Percentiles rank a stretch among this genome's conserved stretches.
Conservation (phyloP, 1,284 basidiomycete species). For the Coniferiporia weirii region DNA sequence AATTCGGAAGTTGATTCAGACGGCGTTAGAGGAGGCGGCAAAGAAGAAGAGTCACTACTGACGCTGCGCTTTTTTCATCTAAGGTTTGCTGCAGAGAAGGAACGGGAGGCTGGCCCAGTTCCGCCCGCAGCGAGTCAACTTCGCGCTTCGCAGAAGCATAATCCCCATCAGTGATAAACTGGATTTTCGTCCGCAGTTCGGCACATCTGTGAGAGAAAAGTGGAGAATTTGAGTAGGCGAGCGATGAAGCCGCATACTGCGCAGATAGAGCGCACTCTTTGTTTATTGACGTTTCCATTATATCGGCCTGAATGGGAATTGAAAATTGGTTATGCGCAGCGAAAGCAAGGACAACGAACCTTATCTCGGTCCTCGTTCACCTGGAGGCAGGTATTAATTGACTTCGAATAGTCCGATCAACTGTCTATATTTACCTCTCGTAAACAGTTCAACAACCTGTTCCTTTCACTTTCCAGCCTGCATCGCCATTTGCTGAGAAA, state of each 20-base stretch:
- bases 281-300: constrained; percentile 46
- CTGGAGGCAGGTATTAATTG: constrained; percentile 31
- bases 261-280: constrained; percentile 48
- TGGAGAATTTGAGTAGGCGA: constrained; percentile 5
- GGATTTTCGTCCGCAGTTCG: constrained; percentile 61
- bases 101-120: constrained; percentile 67
- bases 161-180: constrained; percentile 62
- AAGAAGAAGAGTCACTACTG: constrained; percentile 28
- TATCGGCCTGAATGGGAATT: constrained; percentile 39
- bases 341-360: constrained; percentile 31
- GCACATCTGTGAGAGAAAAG: constrained; percentile 40
- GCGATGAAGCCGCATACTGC: neutral
- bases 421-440: constrained; percentile 45
- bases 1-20: neutral
- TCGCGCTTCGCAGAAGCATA: constrained; percentile 67
- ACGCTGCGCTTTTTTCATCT: constrained; percentile 71
- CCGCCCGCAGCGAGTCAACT: constrained; percentile 65
- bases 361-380: constrained; percentile 77
- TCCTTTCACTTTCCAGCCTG: constrained; percentile 70
- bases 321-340: neutral
- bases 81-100: constrained; percentile 64
- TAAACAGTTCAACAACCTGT: constrained; percentile 56
- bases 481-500: constrained; percentile 4
- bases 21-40: neutral
- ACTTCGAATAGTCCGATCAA: neutral